A percentile compares a stretch with the other conserved stretches of the same genome.
These are phyloP conservation scores for Ceratocystis eucalypticola DNA, from an alignment of 2,329 filamentous ascomycete species.

Conservation along the genomic window DNA sequence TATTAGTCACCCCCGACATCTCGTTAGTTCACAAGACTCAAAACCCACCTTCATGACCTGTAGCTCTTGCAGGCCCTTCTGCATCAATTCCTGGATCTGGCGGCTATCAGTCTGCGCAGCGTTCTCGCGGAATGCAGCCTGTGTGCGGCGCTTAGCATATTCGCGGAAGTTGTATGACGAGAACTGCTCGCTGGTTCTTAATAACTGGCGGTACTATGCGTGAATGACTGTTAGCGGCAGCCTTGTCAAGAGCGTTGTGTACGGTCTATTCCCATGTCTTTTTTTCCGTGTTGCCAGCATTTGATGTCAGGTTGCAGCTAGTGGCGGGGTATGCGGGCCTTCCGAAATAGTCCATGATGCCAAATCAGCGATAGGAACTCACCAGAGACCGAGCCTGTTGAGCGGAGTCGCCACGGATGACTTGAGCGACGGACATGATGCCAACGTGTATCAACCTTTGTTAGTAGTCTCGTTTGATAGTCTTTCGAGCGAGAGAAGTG, in stretches of 20 bases:
- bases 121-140: constrained; percentile 80
- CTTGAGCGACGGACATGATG: constrained; percentile 30
- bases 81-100: constrained; percentile 73
- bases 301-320: background rate
- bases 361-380: constrained; percentile 24
- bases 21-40: background rate
- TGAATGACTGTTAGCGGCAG: background rate
- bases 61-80: constrained; percentile 75
- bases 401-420: constrained; percentile 40
- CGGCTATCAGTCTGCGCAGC: constrained; percentile 57
- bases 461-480: background rate
- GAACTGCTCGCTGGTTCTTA: constrained; percentile 78
- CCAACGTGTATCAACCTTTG: background rate
- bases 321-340: background rate
- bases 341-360: background rate
- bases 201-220: constrained; percentile 72
- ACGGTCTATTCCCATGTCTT: background rate
- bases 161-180: constrained; percentile 95
- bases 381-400: constrained; percentile 46
- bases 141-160: constrained; percentile 82
- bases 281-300: too few species aligned
- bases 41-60: constrained; percentile 71
- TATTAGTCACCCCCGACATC: background rate
- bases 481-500: background rate
- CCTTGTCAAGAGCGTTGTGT: background rate